Conservation (phyloP, 768 basidiomycete species). For the Russula sp. region DNA sequence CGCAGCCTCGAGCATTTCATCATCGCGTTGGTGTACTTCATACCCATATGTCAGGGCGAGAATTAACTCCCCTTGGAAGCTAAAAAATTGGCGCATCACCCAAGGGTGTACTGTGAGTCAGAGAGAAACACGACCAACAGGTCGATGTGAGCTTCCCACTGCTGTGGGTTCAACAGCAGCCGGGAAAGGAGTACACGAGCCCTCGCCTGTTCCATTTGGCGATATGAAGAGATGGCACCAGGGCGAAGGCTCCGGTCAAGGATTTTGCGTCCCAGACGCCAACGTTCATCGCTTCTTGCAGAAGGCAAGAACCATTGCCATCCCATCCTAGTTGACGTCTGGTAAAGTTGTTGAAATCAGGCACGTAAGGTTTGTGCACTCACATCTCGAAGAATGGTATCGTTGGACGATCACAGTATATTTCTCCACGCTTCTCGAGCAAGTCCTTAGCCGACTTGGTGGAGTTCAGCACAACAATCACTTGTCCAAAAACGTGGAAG, state of each 20-base stretch:
- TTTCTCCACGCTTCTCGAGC: constrained; percentile 46
- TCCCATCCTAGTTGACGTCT: background rate
- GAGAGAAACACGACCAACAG: background rate
- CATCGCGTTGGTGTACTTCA: background rate
- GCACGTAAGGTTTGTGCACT: too few relatives aligned
- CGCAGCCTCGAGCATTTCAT: background rate
- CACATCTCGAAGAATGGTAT: constrained; percentile 5
- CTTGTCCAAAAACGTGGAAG: constrained; percentile 36
- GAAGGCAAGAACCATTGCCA: background rate
- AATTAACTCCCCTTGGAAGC: background rate
- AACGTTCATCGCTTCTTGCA: background rate
- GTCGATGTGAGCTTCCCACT: background rate
- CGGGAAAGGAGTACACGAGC: background rate
- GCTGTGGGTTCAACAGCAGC: background rate
- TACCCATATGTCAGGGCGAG: constrained; percentile 4
- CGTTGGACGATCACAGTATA: constrained; percentile 4
- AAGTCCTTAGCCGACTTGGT: constrained; percentile 39
- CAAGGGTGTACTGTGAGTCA: fast-evolving
- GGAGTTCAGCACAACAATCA: constrained; percentile 44
- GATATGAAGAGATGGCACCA: background rate
- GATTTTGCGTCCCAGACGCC: background rate
- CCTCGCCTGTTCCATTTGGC: background rate
- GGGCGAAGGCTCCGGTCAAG: constrained; percentile 10
- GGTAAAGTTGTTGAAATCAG: background rate
- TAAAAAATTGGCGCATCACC: background rate